A percentile compares a stretch with the other conserved stretches of the same genome.
These are phyloP conservation scores for Trichophyton mentagrophytes DNA, from an alignment of 2,329 filamentous ascomycete species.

Conservation along the genomic window DNA sequence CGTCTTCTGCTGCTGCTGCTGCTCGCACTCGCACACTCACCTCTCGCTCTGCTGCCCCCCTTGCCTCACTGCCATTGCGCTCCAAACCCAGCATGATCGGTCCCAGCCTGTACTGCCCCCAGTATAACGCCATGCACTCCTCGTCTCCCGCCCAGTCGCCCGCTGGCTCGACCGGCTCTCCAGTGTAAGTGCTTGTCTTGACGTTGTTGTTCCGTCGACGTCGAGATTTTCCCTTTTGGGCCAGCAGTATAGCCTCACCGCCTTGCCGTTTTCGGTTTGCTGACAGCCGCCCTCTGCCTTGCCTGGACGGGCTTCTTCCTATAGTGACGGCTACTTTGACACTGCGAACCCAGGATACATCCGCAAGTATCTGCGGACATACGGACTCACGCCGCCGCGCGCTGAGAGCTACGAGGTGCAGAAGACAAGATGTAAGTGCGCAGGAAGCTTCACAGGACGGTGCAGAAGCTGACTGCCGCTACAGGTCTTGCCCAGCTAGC, in stretches of 20 bases:
- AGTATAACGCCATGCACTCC: conserved; percentile 1
- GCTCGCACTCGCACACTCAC: conserved; percentile 2
- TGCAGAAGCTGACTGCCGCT: conserved; percentile 2
- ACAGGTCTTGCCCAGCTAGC: conserved; percentile 35
- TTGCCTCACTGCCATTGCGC: neutral
- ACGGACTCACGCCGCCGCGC: conserved; percentile 38
- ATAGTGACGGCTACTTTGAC: conserved; percentile 35
- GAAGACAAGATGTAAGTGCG: conserved; percentile 33
- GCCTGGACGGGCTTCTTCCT: neutral
- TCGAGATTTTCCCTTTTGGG: neutral
- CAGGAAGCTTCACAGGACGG: neutral
- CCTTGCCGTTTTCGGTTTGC: neutral
- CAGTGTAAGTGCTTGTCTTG: neutral
- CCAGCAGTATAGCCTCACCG: neutral
- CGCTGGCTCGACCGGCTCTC: neutral
- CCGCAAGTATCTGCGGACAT: conserved; percentile 40
- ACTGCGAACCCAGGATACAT: conserved; percentile 39
- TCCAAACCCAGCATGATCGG: neutral
- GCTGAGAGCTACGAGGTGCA: conserved; percentile 38
- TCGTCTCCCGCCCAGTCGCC: neutral
- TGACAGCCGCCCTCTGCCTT: neutral
- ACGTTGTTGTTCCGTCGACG: neutral
- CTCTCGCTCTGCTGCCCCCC: neutral
- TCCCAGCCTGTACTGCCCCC: neutral
- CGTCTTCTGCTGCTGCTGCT: neutral